Evolutionary conservation across 768 basidiomycete genomes (phyloP).

Genomic region (Cystobasidium ongulense): DNA sequence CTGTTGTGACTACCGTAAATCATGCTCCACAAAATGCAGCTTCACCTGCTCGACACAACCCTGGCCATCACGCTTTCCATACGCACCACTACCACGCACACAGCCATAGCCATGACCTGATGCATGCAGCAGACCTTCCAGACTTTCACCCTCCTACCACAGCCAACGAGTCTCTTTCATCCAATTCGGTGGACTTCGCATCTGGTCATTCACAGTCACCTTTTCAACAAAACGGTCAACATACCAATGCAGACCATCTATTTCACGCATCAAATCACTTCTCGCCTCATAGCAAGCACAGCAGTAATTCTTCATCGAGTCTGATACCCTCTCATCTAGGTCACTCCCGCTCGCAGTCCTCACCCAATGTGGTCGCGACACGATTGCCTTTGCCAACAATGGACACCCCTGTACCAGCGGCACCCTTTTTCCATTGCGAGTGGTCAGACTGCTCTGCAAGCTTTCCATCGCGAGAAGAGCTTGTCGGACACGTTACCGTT

Average conservation of each 20-base stretch:
- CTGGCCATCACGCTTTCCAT: background rate
- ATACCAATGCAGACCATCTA: background rate
- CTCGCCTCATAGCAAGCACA: background rate
- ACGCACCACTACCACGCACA: background rate
- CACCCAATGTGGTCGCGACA: background rate
- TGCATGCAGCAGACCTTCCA: no score
- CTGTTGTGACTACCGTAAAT: background rate
- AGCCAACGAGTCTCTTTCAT: background rate
- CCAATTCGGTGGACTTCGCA: background rate
- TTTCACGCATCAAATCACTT: background rate
- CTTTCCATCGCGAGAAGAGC: conserved; percentile 4
- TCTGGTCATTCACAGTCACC: background rate
- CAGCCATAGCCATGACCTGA: no score
- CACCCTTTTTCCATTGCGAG: background rate
- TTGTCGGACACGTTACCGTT: conserved; percentile 21
- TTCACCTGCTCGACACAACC: background rate
- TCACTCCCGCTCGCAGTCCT: background rate
- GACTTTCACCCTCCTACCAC: no score
- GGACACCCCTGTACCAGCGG: background rate
- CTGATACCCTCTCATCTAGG: background rate
- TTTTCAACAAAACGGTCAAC: background rate
- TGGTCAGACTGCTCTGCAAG: background rate
- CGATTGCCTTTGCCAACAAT: background rate
- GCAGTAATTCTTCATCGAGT: background rate
- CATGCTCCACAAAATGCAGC: background rate